Percentiles rank a stretch among this genome's conserved stretches.
These are phyloP conservation scores for Botrytis sinoallii DNA, from an alignment of 2,329 filamentous ascomycete species.

Conservation along the genomic window DNA sequence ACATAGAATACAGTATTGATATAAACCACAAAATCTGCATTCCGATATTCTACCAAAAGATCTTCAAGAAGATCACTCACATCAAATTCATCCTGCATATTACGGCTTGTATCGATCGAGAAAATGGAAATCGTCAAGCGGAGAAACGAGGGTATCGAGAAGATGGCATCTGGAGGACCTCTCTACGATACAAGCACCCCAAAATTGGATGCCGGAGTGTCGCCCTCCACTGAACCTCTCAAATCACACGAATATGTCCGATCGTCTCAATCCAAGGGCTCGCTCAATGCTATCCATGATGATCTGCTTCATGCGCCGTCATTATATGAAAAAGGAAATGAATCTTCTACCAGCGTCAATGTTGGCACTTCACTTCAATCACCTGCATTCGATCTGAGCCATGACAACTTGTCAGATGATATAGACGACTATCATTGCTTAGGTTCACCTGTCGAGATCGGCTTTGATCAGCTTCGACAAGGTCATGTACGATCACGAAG, in stretches of 20 bases:
- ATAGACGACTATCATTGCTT: too few relatives aligned
- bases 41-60: background rate
- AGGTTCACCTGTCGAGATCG: background rate
- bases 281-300: background rate
- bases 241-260: background rate
- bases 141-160: background rate
- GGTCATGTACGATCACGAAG: background rate
- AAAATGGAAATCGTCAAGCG: background rate
- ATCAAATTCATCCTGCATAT: background rate
- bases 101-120: background rate
- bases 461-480: too few relatives aligned
- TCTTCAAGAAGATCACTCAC: background rate
- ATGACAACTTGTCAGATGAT: background rate
- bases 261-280: rapidly evolving
- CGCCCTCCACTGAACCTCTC: background rate
- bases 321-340: background rate
- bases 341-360: background rate
- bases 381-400: background rate
- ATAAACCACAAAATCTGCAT: background rate
- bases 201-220: background rate
- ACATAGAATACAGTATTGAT: background rate
- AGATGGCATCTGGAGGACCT: background rate
- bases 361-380: background rate
- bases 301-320: background rate
- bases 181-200: background rate